Percentiles rank a stretch among this genome's conserved stretches.
These are phyloP conservation scores for Schwanniomyces occidentalis DNA, from an alignment of 805 yeast genomes.

Conservation along the genomic window DNA sequence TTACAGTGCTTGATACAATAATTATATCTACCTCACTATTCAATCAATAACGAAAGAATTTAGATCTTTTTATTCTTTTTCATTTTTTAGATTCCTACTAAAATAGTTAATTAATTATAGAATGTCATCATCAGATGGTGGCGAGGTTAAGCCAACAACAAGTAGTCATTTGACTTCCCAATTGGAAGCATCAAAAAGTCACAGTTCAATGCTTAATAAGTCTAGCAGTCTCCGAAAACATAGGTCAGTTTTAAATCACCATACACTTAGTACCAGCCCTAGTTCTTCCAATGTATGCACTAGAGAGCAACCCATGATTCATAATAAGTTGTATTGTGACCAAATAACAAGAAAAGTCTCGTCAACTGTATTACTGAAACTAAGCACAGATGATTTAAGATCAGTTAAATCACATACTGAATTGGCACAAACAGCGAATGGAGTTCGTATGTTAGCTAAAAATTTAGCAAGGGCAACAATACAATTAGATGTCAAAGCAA, in stretches of 20 bases:
- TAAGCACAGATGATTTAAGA: constrained; percentile 44
- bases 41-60: too few species aligned
- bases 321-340: constrained; percentile 31
- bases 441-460: constrained; percentile 73
- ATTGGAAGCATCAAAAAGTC: too few species aligned
- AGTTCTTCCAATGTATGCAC: constrained; percentile 1
- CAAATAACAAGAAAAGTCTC: constrained; percentile 13
- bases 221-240: too few species aligned
- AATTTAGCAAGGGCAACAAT: constrained; percentile 71
- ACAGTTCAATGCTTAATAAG: too few species aligned
- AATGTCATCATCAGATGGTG: neutral
- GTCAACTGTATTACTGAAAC: constrained; percentile 26
- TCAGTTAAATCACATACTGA: constrained; percentile 70
- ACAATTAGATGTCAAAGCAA: constrained; percentile 64
- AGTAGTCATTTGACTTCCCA: too few species aligned
- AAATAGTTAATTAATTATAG: too few species aligned
- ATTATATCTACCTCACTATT: too few species aligned
- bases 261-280: neutral
- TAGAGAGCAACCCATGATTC: constrained; percentile 25
- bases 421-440: constrained; percentile 78
- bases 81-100: too few species aligned
- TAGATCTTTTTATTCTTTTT: too few species aligned
- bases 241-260: neutral
- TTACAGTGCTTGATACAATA: too few species aligned
- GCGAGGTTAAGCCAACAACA: neutral